Evolutionary conservation across 345 rosid species (phyloP).

Genomic region (Laguncularia racemosa): DNA sequence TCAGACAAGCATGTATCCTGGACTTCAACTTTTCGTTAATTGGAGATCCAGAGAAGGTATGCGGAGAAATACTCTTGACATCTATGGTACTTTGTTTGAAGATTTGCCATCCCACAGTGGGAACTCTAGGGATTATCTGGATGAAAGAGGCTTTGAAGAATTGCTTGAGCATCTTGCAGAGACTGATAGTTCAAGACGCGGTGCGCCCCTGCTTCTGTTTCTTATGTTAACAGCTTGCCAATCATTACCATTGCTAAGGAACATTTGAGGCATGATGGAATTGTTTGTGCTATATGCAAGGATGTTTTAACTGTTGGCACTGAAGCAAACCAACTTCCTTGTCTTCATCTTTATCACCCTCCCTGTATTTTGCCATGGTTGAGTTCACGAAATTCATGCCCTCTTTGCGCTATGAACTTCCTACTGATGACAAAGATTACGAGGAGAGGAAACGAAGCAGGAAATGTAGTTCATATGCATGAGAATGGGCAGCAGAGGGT

Average conservation of each 20-base stretch:
- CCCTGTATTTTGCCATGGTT: slow-evolving; percentile 85
- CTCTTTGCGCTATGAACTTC: slow-evolving; percentile 87
- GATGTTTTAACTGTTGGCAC: slow-evolving; percentile 47
- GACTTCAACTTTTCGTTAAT: slow-evolving; percentile 22
- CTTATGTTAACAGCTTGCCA: slow-evolving; percentile 61
- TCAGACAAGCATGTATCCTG: slow-evolving; percentile 29
- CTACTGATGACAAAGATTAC: slow-evolving; percentile 79
- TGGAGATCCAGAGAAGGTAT: slow-evolving; percentile 37
- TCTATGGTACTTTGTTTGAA: slow-evolving; percentile 31
- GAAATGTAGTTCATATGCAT: slow-evolving; percentile 15
- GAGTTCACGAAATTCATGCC: slow-evolving; percentile 81
- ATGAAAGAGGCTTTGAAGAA: slow-evolving; percentile 59
- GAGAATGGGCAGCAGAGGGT: slow-evolving; percentile 32
- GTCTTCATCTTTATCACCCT: slow-evolving; percentile 72
- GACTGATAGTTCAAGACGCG: slow-evolving; percentile 65
- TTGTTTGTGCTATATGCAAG: slow-evolving; percentile 84
- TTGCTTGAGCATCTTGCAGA: slow-evolving; percentile 68
- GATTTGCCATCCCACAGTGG: slow-evolving; percentile 29
- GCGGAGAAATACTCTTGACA: slow-evolving; percentile 22
- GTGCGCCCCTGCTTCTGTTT: slow-evolving; percentile 76
- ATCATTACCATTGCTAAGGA: slow-evolving; percentile 33
- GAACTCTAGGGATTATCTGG: slow-evolving; percentile 51
- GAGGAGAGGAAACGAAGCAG: slow-evolving; percentile 52
- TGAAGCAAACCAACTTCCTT: slow-evolving; percentile 76
- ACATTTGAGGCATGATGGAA: slow-evolving; percentile 35